A percentile compares a stretch with the other conserved stretches of the same genome.
Evolutionary conservation across 1,284 basidiomycete genomes (phyloP).

Genomic region (Afroboletus lepidellus): DNA sequence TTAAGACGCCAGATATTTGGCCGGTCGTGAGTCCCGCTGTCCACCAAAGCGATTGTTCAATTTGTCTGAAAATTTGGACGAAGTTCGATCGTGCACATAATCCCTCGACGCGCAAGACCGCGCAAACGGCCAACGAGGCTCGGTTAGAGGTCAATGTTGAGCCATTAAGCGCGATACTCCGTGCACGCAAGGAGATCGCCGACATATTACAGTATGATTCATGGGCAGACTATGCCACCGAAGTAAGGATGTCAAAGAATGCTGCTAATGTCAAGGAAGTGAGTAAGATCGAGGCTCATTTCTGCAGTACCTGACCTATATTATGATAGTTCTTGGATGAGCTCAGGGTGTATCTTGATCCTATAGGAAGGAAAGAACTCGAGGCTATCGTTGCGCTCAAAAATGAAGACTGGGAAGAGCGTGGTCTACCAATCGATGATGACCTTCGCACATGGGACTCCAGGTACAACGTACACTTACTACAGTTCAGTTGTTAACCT

Average conservation of each 20-base stretch:
- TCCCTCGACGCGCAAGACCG: constrained; percentile 63
- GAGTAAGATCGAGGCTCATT: constrained; percentile 16
- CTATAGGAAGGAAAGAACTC: constrained; percentile 65
- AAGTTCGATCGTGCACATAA: constrained; percentile 75
- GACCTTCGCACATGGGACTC: constrained; percentile 70
- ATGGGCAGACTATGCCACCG: constrained; percentile 79
- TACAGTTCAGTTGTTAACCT: not conserved
- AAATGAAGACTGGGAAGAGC: constrained; percentile 61
- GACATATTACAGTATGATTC: constrained; percentile 68
- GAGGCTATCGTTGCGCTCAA: constrained; percentile 67
- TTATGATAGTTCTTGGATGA: constrained; percentile 60
- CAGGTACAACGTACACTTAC: constrained; percentile 25
- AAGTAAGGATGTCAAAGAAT: constrained; percentile 77
- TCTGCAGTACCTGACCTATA: not conserved
- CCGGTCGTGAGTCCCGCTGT: constrained; percentile 52
- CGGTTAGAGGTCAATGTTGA: constrained; percentile 67
- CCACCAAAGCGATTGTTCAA: not conserved
- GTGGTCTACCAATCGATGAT: constrained; percentile 60
- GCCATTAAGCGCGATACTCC: constrained; percentile 61
- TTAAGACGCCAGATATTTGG: constrained; percentile 64
- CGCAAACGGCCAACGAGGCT: constrained; percentile 62
- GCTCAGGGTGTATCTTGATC: constrained; percentile 65
- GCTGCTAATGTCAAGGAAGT: constrained; percentile 49
- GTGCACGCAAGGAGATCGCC: constrained; percentile 66
- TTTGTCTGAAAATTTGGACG: not conserved